These are phyloP conservation scores for Adansonia digitata DNA, from an alignment of 345 rosid genomes.

Conservation along the genomic window DNA sequence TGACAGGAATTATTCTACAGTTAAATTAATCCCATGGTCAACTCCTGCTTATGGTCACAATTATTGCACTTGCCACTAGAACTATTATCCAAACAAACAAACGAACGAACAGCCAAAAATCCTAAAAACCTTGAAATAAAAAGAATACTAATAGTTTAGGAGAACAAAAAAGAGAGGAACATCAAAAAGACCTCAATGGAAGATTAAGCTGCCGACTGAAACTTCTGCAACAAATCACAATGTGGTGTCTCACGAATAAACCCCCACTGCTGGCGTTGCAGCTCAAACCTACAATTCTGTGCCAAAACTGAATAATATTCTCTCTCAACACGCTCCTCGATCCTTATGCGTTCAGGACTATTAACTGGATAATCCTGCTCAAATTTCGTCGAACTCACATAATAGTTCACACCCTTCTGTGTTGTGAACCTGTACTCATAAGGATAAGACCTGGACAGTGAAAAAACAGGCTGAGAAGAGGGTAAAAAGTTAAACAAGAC, in stretches of 20 bases:
- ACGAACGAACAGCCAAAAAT: background rate
- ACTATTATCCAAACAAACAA: too few species aligned
- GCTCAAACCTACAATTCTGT: conserved; percentile 75
- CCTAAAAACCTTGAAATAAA: background rate
- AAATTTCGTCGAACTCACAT: conserved; percentile 65
- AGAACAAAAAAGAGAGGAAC: background rate
- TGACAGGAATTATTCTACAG: background rate
- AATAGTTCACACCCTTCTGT: conserved; percentile 63
- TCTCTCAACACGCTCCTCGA: conserved; percentile 64
- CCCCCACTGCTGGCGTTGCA: conserved; percentile 88
- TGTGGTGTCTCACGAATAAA: conserved; percentile 77
- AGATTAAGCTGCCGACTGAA: conserved; percentile 44
- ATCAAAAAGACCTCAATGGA: conserved; percentile 30
- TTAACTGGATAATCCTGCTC: conserved; percentile 67
- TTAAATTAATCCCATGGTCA: background rate
- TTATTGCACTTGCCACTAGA: background rate
- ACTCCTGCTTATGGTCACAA: background rate
- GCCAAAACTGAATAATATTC: conserved; percentile 66
- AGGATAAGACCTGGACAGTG: conserved; percentile 65
- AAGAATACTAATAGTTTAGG: background rate
- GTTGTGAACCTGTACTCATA: conserved; percentile 71
- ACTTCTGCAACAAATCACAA: conserved; percentile 61
- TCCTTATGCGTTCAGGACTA: conserved; percentile 36
- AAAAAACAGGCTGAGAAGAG: conserved; percentile 61
- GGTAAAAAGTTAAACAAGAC: conserved; percentile 73